These are phyloP conservation scores for Colletotrichum coccodes DNA, from an alignment of 2,329 filamentous ascomycete species.

Conservation along the genomic window DNA sequence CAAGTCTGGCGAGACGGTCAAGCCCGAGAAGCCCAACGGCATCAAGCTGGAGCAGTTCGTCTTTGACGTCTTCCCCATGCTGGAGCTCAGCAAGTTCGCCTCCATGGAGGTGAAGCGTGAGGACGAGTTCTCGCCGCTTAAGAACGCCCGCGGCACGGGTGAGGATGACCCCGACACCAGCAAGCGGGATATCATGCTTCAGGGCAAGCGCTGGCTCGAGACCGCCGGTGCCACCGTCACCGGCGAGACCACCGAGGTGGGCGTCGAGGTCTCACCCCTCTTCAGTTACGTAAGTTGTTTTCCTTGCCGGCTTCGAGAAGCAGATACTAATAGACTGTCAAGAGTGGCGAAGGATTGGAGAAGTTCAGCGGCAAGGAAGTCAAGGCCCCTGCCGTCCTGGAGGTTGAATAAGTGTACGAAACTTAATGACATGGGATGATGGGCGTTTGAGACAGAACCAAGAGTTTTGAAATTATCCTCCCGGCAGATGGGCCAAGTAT, in stretches of 20 bases:
- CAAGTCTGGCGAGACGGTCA: constrained; percentile 80
- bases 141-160: constrained; percentile 86
- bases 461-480: background rate
- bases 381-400: constrained; percentile 62
- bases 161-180: constrained; percentile 96
- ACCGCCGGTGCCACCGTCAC: constrained; percentile 81
- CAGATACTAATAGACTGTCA: constrained; percentile 34
- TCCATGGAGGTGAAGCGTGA: constrained; percentile 96
- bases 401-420: constrained; percentile 49
- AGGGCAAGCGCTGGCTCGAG: constrained; percentile 88
- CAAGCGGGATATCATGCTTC: constrained; percentile 87
- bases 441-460: constrained; percentile 13
- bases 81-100: constrained; percentile 88
- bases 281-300: constrained; percentile 88
- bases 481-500: background rate
- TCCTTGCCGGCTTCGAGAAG: background rate
- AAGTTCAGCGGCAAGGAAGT: constrained; percentile 63
- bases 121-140: constrained; percentile 97
- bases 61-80: constrained; percentile 95
- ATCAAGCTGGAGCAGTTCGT: constrained; percentile 99
- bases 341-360: constrained; percentile 73
- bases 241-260: constrained; percentile 69
- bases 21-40: constrained; percentile 94
- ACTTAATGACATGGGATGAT: constrained; percentile 18
- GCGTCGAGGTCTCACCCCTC: constrained; percentile 90